These are phyloP conservation scores for Rhodocollybia butyracea DNA, from an alignment of 768 basidiomycete genomes.

Conservation along the genomic window DNA sequence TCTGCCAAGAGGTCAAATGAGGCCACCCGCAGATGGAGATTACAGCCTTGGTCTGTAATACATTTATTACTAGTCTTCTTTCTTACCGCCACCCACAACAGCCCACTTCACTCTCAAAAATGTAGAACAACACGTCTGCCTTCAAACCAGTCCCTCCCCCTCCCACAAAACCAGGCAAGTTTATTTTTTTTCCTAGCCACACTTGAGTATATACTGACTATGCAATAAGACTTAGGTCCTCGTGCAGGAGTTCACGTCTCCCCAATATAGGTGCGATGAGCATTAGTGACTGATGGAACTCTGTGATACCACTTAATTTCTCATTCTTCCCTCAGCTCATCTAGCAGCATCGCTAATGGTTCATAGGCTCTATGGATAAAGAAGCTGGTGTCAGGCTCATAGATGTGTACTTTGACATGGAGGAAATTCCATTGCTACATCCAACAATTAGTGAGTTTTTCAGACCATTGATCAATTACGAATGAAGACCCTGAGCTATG, in stretches of 20 bases:
- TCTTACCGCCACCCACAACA: not conserved
- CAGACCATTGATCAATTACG: not conserved
- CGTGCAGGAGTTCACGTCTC: constrained; percentile 42
- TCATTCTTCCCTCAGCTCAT: not conserved
- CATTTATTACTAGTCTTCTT: not conserved
- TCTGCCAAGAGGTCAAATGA: not conserved
- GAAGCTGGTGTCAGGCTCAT: constrained; percentile 38
- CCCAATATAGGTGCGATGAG: constrained; percentile 42
- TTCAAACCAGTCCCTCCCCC: constrained; percentile 4
- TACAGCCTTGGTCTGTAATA: not conserved
- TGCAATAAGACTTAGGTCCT: no score
- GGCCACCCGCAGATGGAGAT: not conserved
- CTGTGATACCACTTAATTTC: not conserved
- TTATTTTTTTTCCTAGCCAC: no score
- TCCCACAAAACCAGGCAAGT: constrained; percentile 24
- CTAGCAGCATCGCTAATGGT: not conserved
- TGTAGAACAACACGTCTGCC: constrained; percentile 1
- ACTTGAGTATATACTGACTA: no score
- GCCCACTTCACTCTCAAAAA: not conserved
- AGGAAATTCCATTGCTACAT: constrained; percentile 45
- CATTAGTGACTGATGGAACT: constrained; percentile 37
- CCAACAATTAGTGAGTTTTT: constrained; percentile 35
- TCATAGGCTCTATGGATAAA: constrained; percentile 34
- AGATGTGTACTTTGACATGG: constrained; percentile 37
- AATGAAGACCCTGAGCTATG: not conserved